phyloP scores from a whole-genome alignment of 2,329 filamentous ascomycete species.

The Sporothrix pseudoabietina region DNA sequence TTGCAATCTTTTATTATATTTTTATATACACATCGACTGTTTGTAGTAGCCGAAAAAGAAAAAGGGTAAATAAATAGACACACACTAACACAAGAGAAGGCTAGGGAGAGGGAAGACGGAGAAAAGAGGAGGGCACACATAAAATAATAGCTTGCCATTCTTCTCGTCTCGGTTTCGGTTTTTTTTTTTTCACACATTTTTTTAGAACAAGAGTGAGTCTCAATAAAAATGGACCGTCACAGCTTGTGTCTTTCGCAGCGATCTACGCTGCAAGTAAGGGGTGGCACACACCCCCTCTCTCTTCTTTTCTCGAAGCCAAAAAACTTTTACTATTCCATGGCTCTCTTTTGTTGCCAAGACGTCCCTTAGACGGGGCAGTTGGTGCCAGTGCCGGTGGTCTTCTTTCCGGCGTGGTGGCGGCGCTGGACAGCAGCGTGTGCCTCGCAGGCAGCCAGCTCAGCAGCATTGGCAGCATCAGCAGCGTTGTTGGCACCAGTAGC shows the following conservation, averaged over 20 bases:
- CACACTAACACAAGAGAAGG: constrained; percentile 1
- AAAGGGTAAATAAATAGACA: background rate
- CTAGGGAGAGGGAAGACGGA: background rate
- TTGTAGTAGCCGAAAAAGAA: background rate
- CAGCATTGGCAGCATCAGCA: constrained; percentile 12
- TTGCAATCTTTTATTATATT: background rate
- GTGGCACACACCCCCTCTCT: background rate
- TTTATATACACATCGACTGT: constrained; percentile 2
- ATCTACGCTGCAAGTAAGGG: background rate
- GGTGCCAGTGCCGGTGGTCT: constrained; percentile 5
- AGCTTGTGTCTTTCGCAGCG: background rate
- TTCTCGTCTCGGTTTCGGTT: background rate
- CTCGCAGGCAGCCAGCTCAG: constrained; percentile 12
- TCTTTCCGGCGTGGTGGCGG: constrained; percentile 27
- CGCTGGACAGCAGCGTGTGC: constrained; percentile 9
- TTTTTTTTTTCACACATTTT: constrained; percentile 1
- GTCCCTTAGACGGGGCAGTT: background rate
- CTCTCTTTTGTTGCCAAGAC: background rate
- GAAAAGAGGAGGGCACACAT: background rate
- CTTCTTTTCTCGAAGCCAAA: background rate
- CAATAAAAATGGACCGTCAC: background rate
- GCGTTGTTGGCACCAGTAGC: background rate
- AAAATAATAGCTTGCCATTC: background rate
- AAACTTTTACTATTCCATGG: background rate
- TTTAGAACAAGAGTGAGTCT: background rate